Conservation (phyloP, 176 grass and related monocot species). For the Triticum monococcum region DNA sequence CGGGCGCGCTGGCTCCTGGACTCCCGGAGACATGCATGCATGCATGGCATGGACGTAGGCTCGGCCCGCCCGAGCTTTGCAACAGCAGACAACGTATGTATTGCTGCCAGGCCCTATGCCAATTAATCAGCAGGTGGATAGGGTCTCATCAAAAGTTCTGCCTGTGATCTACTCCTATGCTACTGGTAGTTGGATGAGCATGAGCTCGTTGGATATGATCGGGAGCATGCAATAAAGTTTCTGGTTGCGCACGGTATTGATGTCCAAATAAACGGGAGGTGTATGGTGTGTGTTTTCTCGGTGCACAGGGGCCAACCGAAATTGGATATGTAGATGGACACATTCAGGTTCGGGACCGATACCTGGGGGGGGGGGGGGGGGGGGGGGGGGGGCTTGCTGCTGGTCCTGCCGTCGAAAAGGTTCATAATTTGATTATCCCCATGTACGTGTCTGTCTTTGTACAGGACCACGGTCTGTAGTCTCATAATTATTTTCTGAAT, state of each 20-base stretch:
- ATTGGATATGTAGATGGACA: background rate
- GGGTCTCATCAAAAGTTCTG: background rate
- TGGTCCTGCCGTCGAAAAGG: background rate
- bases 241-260: background rate
- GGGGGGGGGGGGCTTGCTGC: background rate
- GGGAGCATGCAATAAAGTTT: background rate
- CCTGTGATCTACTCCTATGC: too few relatives aligned
- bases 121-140: background rate
- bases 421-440: background rate
- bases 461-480: background rate
- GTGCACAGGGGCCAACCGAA: background rate
- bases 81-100: background rate
- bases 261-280: background rate
- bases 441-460: background rate
- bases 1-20: background rate
- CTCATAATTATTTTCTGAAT: background rate
- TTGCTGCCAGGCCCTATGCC: too few relatives aligned
- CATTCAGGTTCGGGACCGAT: background rate
- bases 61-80: background rate
- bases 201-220: background rate
- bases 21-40: background rate
- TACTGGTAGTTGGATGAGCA: background rate
- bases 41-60: too few relatives aligned
- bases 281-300: background rate
- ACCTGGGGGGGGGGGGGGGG: background rate